phyloP scores from a whole-genome alignment of 2,329 filamentous ascomycete species.

The Rutstroemia sp. region DNA sequence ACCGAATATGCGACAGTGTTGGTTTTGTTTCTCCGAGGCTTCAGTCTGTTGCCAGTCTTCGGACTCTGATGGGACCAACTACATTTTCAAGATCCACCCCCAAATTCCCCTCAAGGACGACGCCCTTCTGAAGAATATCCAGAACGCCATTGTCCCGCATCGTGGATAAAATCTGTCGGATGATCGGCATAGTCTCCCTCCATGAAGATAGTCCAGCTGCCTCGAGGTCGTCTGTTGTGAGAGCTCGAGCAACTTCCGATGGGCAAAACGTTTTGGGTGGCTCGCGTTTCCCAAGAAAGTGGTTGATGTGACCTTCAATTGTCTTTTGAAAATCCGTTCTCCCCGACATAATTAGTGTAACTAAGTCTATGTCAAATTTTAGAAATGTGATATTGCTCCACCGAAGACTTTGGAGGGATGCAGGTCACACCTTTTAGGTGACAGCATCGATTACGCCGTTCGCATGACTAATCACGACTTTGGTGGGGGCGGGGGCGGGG shows the following conservation, averaged over 20 bases:
- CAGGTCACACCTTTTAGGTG: too few species aligned
- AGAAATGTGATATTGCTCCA: too few species aligned
- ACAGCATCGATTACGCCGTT: too few species aligned
- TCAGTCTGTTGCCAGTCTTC: not conserved
- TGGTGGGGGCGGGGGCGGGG: too few species aligned
- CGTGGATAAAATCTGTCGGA: not conserved
- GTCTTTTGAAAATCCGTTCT: not conserved
- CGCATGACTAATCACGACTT: too few species aligned
- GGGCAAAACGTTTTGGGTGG: slow-evolving; percentile 14
- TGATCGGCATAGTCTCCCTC: not conserved
- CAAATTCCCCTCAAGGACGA: not conserved
- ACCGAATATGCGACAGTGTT: too few species aligned
- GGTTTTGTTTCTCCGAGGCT: too few species aligned
- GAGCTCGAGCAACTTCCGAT: slow-evolving; percentile 13
- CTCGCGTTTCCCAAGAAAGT: not conserved
- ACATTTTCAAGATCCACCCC: not conserved
- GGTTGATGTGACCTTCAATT: not conserved
- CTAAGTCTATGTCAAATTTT: too few species aligned
- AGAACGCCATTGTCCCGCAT: not conserved
- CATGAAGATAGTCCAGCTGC: not conserved
- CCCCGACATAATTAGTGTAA: too few species aligned
- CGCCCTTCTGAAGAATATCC: not conserved
- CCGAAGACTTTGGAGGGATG: too few species aligned
- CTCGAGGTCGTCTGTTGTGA: not conserved
- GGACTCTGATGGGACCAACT: not conserved